Evolutionary conservation across 805 yeast species (phyloP), one percentile per base, ranked within the genome.

Genomic region (Zygosaccharomyces rouxii): DNA sequence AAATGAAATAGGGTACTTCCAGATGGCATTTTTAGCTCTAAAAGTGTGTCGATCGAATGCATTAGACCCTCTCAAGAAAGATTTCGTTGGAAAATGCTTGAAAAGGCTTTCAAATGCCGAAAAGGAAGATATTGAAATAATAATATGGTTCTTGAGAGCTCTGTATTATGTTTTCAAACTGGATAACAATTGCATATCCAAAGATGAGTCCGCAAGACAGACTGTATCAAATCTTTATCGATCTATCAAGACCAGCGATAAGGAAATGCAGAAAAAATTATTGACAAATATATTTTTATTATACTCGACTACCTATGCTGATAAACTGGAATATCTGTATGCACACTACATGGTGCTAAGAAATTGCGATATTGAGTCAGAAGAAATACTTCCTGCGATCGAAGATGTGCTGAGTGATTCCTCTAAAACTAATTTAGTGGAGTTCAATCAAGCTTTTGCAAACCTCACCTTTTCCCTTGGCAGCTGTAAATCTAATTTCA

Each of bases 261-360:
- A 31, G 1, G 40, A 31, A 1, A 23, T 42, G 11, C 44, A 55
- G 7, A 39, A 48, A 7, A 58, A 53, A 2, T 37, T 65, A 2
- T 54, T 66, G 25, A 53, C 49, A 2, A 57, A 57, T 16, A 42
- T 68, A 26, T 74, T 70, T 50, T 45, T 64, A 11, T 44, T 73
- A 1, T 53, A 61, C 29, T 53, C 64, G 1, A 19, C 48, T 0
- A 31, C 50, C 1, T 56, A 42, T 14, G 42, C 54, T 2, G 54
- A 48, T 6, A 53, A 56, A 5, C 37, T 64, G 7, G 65, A 58
- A 37, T 65, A 58, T 51, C 44, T 69, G 11, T 62, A 63, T 49
- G 66, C 73, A 1, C 64, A 71, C 23, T 72, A 70, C 44, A 49
- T 70, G 44, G 63, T 66, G 2, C 45, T 70, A 3, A 61, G 73